Evolutionary conservation across 495 filamentous ascomycete genomes (phyloP), one percentile per base, ranked within the genome.

Genomic region (Aspergillus incahuasiensis): DNA sequence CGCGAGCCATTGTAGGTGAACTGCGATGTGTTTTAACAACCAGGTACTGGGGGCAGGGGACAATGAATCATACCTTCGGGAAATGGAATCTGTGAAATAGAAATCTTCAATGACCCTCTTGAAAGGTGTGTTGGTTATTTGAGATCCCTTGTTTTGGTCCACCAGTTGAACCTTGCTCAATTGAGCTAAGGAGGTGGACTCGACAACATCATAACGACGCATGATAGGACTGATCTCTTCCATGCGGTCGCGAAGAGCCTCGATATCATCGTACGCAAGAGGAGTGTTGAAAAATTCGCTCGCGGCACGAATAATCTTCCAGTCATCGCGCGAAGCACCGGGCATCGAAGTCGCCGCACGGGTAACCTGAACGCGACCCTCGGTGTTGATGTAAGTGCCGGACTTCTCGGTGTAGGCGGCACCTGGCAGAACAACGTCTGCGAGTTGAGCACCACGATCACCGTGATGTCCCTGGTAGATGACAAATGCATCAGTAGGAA

Each of bases 391-490:
- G 58, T 92, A 97, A 13, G 94, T 98, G 25, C 84, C 94, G n/a
- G 86, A 81, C 76, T 98, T 98, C 78, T 98, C 94, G 12, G 92
- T 97, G 74, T 96, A 97, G 3, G 94, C 90, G 16, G 90, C 90
- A 52, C 90, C 91, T 24, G 94, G 94, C 18, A 98, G 86, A 59
- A 98, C 85, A 58, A 98, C 84, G 66, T 98, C 92, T 13, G 94
- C 94, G 58, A 95, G 79, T 71, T 95, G 86, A 34, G 94, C 95
- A 51, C 92, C 95, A 34, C 82, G 79, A 75, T 98, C 94, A 68
- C 94, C 94, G 67, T 98, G 94, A 71, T 98, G 94, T 57, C 94
- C 94, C 72, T 98, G 94, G 74, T 98, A 98, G 68, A 98, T 79
- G 56, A 98, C 86, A 73, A 97, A 97, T 8, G 92, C 92, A 63